phyloP scores from a whole-genome alignment of 345 rosid genomes.

The Heritiera fomes region DNA sequence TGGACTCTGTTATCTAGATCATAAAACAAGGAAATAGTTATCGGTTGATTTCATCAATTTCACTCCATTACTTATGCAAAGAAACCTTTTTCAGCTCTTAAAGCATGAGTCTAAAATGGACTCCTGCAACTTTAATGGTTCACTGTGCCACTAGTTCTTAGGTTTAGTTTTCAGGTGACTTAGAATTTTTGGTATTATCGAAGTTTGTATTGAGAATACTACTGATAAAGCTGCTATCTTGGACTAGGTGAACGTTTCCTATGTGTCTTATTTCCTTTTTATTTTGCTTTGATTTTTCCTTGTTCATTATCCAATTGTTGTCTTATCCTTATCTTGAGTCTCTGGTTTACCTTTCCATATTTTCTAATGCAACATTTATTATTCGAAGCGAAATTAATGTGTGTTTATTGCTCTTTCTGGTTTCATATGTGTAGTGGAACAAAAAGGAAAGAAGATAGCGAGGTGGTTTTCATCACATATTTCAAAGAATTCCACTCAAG shows the following conservation, averaged over 20 bases:
- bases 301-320: background rate
- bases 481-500: constrained; percentile 39
- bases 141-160: constrained; percentile 1
- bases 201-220: background rate
- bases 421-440: constrained; percentile 35
- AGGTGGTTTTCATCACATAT: constrained; percentile 65
- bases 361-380: background rate
- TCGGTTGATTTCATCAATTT: background rate
- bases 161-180: background rate
- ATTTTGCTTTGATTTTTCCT: background rate
- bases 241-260: too few relatives aligned
- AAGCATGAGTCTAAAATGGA: background rate
- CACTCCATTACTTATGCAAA: background rate
- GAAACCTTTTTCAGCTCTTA: background rate
- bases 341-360: background rate
- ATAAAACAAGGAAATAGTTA: background rate
- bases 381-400: too few relatives aligned
- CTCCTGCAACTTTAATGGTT: background rate
- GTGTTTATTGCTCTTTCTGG: constrained; percentile 7
- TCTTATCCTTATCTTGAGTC: background rate
- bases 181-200: background rate
- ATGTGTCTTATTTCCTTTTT: background rate
- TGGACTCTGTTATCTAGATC: background rate
- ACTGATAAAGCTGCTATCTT: too few relatives aligned
- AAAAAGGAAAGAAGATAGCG: constrained; percentile 57